phyloP scores from a whole-genome alignment of 768 basidiomycete species.

The Russula vinacea region DNA sequence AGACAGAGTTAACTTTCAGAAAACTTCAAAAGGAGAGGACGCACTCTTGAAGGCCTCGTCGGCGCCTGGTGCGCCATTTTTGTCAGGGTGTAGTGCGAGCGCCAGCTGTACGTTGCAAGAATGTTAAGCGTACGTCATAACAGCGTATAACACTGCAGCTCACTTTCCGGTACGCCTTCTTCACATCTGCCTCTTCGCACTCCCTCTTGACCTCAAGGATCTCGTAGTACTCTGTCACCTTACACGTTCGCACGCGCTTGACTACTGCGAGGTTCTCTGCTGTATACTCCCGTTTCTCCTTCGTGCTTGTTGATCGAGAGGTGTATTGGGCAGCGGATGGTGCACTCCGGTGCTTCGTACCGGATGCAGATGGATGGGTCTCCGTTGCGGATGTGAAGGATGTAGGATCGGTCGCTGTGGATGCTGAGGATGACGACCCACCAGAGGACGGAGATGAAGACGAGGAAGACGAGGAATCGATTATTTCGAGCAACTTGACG shows the following conservation, averaged over 20 bases:
- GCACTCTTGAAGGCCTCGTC: constrained; percentile 97
- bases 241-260: constrained; percentile 80
- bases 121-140: background rate
- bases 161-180: constrained; percentile 97
- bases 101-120: constrained; percentile 56
- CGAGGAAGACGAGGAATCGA: constrained; percentile 54
- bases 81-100: constrained; percentile 85
- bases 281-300: constrained; percentile 66
- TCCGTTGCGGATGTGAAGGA: constrained; percentile 54
- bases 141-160: constrained; percentile 26
- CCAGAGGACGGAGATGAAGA: constrained; percentile 35
- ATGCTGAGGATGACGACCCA: constrained; percentile 39
- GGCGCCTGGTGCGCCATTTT: constrained; percentile 95
- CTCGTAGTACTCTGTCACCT: constrained; percentile 89
- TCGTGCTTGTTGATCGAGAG: constrained; percentile 38
- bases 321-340: constrained; percentile 47
- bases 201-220: constrained; percentile 77
- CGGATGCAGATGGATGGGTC: constrained; percentile 70
- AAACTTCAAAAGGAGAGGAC: constrained; percentile 35
- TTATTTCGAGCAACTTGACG: constrained; percentile 56
- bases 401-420: constrained; percentile 39
- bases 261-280: constrained; percentile 79
- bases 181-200: constrained; percentile 80
- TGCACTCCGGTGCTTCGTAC: constrained; percentile 60
- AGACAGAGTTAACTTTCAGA: constrained; percentile 23